Evolutionary conservation across 148 eudicot species (phyloP).

Genomic region (Chenopodium album): DNA sequence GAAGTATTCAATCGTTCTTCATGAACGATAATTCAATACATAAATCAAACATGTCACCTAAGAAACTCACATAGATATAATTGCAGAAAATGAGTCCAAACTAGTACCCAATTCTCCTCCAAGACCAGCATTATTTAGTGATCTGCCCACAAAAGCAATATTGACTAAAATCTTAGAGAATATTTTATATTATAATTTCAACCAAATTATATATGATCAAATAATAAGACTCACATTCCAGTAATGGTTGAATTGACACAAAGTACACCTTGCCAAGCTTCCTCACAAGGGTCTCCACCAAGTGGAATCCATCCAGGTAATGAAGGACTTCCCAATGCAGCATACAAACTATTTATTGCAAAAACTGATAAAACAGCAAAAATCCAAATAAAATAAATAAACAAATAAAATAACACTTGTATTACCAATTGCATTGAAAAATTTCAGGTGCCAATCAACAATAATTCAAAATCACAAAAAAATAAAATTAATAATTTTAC

Average conservation of each 20-base stretch:
- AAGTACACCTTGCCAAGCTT: constrained; percentile 91
- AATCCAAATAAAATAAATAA: constrained; percentile 3
- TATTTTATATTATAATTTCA: no score
- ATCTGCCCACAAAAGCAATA: constrained; percentile 39
- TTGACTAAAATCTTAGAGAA: no score
- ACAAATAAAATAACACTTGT: constrained; percentile 1
- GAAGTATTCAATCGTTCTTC: constrained; percentile 7
- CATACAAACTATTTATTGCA: constrained; percentile 77
- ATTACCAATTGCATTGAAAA: constrained; percentile 3
- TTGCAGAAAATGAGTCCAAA: constrained; percentile 57
- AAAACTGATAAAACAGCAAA: constrained; percentile 40
- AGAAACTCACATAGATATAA: constrained; percentile 71
- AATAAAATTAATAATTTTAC: constrained; percentile 31
- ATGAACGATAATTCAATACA: background rate
- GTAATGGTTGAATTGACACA: constrained; percentile 86
- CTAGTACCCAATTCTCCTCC: constrained; percentile 67
- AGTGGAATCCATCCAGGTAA: constrained; percentile 74
- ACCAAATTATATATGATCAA: background rate
- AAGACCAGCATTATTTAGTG: constrained; percentile 57
- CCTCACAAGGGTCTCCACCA: constrained; percentile 91
- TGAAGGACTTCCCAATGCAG: constrained; percentile 71
- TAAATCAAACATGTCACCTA: background rate
- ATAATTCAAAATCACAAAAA: constrained; percentile 5
- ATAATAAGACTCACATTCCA: constrained; percentile 47
- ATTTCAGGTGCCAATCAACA: background rate